These are phyloP conservation scores for Scalesia atractyloides DNA, from an alignment of 129 eudicot genomes.

Conservation along the genomic window DNA sequence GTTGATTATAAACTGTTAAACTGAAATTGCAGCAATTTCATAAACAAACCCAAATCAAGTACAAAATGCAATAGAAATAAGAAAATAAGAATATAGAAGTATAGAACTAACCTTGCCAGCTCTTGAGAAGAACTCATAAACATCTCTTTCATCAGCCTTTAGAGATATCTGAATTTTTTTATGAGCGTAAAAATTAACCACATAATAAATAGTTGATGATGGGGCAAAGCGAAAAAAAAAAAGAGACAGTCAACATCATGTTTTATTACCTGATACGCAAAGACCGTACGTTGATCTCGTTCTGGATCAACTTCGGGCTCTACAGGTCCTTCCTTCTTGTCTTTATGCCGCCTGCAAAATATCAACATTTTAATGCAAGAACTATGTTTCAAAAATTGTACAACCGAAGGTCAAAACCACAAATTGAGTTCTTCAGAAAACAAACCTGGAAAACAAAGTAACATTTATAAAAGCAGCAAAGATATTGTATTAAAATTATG, in stretches of 20 bases:
- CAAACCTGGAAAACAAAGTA: constrained; percentile 59
- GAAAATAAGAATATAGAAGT: constrained; percentile 8
- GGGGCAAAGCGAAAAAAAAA: background rate
- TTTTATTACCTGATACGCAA: constrained; percentile 80
- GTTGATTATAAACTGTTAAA: background rate
- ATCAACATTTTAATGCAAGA: constrained; percentile 31
- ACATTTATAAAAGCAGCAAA: constrained; percentile 39
- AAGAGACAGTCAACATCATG: background rate
- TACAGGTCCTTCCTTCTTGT: constrained; percentile 64
- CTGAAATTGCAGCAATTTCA: constrained; percentile 12
- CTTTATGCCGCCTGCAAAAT: constrained; percentile 69
- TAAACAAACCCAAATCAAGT: constrained; percentile 14
- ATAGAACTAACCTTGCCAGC: constrained; percentile 74
- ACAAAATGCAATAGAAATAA: constrained; percentile 10
- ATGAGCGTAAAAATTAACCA: constrained; percentile 16
- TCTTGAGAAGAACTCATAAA: constrained; percentile 86
- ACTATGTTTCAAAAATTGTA: constrained; percentile 42
- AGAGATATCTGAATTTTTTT: constrained; percentile 55
- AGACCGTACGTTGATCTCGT: constrained; percentile 89
- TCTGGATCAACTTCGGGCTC: constrained; percentile 91
- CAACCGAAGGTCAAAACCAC: constrained; percentile 47
- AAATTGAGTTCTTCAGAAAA: constrained; percentile 41
- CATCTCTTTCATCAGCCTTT: constrained; percentile 87
- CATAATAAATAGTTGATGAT: constrained; percentile 5
- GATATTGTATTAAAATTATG: constrained; percentile 29